Conservation (phyloP, 2,329 filamentous ascomycete genomes). For the Emergomyces pasteurianus region DNA sequence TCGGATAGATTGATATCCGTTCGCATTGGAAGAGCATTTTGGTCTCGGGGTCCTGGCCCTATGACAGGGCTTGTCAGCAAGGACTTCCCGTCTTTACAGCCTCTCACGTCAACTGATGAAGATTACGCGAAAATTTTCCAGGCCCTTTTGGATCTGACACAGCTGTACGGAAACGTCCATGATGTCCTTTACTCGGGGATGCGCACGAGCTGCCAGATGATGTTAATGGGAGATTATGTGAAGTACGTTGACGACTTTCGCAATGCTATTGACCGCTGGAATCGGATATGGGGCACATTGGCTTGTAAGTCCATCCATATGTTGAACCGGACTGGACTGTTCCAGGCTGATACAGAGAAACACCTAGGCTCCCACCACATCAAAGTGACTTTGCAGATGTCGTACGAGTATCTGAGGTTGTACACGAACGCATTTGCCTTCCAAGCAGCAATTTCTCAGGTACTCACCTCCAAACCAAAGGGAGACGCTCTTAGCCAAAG, state of each 20-base stretch:
- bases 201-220: conserved; percentile 56
- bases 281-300: conserved; percentile 55
- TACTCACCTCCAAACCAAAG: conserved; percentile 29
- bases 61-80: conserved; percentile 52
- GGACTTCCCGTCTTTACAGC: conserved; percentile 56
- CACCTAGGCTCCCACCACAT: conserved; percentile 48
- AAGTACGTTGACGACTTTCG: conserved; percentile 66
- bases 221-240: conserved; percentile 59
- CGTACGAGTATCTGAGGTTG: conserved; percentile 59
- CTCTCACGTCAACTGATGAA: conserved; percentile 47
- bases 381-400: conserved; percentile 55
- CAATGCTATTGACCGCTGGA: conserved; percentile 57
- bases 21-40: conserved; percentile 59
- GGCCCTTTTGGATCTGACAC: conserved; percentile 57
- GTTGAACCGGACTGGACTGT: too few relatives aligned
- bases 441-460: conserved; percentile 53
- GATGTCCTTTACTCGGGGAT: conserved; percentile 63
- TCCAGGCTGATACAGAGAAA: background rate
- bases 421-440: conserved; percentile 69
- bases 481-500: conserved; percentile 24
- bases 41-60: conserved; percentile 59
- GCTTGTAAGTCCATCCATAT: conserved; percentile 49
- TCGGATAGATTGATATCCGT: conserved; percentile 59
- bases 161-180: conserved; percentile 62
- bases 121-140: conserved; percentile 59